These are phyloP conservation scores for Diaporthe batatas DNA, from an alignment of 2,329 filamentous ascomycete genomes.

Conservation along the genomic window DNA sequence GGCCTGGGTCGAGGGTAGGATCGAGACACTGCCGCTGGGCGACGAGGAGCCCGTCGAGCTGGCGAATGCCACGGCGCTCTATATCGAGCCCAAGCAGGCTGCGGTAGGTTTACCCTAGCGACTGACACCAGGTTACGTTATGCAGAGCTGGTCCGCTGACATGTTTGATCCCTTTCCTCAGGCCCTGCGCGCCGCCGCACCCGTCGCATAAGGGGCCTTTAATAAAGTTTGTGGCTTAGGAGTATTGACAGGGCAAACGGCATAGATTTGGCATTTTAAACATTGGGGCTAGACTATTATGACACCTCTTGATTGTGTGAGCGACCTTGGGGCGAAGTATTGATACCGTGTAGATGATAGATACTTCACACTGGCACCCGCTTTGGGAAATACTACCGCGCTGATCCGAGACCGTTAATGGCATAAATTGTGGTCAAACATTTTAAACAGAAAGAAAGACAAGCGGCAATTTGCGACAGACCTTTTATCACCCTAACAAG, in stretches of 20 bases:
- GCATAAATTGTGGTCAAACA: neutral
- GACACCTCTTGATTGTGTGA: constrained; percentile 15
- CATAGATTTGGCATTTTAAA: constrained; percentile 20
- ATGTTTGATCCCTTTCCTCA: neutral
- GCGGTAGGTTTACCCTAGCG: constrained; percentile 65
- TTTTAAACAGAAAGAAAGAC: neutral
- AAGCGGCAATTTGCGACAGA: neutral
- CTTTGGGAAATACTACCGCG: neutral
- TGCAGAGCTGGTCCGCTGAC: constrained; percentile 18
- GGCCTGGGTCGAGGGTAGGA: constrained; percentile 89
- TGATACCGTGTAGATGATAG: neutral
- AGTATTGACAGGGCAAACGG: constrained; percentile 11
- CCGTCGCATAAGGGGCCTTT: constrained; percentile 37
- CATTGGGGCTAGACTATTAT: constrained; percentile 1
- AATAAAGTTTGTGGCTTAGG: neutral
- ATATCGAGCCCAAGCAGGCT: constrained; percentile 88
- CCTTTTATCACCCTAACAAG: neutral
- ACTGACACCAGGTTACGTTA: neutral
- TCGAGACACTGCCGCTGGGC: constrained; percentile 80
- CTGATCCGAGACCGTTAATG: neutral
- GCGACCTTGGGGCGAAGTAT: neutral
- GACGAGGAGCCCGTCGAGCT: constrained; percentile 75
- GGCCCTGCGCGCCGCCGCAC: constrained; percentile 34
- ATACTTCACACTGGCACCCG: neutral
- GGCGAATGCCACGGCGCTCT: constrained; percentile 87